Conservation (phyloP, 352 stramenopile genomes). For the Pythium brachiatum region DNA sequence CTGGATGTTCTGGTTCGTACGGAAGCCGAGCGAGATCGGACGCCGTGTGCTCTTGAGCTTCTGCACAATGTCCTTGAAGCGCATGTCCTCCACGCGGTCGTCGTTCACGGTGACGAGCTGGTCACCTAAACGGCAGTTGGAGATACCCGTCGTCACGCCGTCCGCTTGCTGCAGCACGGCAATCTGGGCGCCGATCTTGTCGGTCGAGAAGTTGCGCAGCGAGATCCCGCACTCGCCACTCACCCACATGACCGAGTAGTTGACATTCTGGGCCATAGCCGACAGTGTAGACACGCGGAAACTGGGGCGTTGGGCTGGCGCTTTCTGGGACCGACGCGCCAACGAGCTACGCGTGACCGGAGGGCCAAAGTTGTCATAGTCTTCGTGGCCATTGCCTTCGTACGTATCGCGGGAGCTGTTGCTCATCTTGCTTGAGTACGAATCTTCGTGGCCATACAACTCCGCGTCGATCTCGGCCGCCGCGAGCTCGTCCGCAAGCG, state of each 20-base stretch:
- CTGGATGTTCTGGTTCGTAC: slow-evolving; percentile 59
- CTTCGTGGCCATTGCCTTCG: not conserved
- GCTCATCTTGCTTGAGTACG: slow-evolving; percentile 5
- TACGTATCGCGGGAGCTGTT: not conserved
- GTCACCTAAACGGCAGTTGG: slow-evolving; percentile 72
- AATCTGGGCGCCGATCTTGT: slow-evolving; percentile 78
- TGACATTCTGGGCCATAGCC: slow-evolving; percentile 17
- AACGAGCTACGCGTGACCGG: slow-evolving; percentile 12
- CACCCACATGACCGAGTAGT: slow-evolving; percentile 81
- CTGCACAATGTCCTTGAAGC: slow-evolving; percentile 73
- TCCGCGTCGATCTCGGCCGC: not conserved
- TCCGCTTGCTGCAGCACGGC: slow-evolving; percentile 76
- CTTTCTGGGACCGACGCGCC: slow-evolving; percentile 9
- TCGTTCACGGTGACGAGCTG: slow-evolving; percentile 76
- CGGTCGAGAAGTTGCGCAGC: slow-evolving; percentile 73
- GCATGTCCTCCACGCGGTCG: slow-evolving; percentile 50
- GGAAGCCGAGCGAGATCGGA: slow-evolving; percentile 70
- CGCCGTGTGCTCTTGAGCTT: slow-evolving; percentile 71
- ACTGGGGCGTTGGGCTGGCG: slow-evolving; percentile 14
- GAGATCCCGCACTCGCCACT: slow-evolving; percentile 84
- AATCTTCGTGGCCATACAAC: slow-evolving; percentile 3
- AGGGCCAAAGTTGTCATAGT: slow-evolving; percentile 2
- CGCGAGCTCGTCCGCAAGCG: not conserved
- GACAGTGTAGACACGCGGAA: slow-evolving; percentile 13
- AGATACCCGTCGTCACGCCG: slow-evolving; percentile 74